These are phyloP conservation scores for Linanthus parryae DNA, from an alignment of 148 eudicot genomes.

Conservation along the genomic window DNA sequence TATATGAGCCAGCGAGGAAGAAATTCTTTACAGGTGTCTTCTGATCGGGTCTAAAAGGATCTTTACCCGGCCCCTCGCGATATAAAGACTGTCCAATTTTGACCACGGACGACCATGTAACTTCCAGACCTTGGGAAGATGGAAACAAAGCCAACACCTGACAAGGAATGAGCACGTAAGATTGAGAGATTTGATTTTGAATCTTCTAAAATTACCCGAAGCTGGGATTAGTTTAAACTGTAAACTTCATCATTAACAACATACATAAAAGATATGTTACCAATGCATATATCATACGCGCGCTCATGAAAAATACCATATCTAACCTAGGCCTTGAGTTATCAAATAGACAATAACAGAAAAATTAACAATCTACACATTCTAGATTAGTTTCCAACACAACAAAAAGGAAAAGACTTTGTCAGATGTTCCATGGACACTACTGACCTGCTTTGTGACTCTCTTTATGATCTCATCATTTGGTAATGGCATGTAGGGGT, in stretches of 20 bases:
- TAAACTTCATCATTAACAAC: not conserved
- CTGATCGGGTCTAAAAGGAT: constrained; percentile 98
- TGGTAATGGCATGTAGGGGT: constrained; percentile 91
- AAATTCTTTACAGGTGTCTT: constrained; percentile 85
- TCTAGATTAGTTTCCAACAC: too few species aligned
- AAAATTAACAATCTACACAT: too few species aligned
- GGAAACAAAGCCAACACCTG: constrained; percentile 85
- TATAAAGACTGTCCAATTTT: constrained; percentile 92
- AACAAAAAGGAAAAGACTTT: too few species aligned
- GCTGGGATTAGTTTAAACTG: not conserved
- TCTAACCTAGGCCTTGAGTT: too few species aligned
- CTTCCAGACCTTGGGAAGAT: constrained; percentile 85
- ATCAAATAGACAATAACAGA: too few species aligned
- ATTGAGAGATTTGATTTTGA: not conserved
- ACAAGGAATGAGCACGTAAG: not conserved
- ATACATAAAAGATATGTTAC: too few species aligned
- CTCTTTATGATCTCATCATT: constrained; percentile 78
- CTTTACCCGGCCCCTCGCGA: constrained; percentile 95
- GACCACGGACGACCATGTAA: constrained; percentile 93
- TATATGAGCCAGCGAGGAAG: constrained; percentile 97
- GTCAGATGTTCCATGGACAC: not conserved
- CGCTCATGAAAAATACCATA: too few species aligned
- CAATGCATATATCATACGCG: too few species aligned
- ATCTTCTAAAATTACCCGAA: too few species aligned
- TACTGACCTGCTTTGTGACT: constrained; percentile 84